Conservation (phyloP, 2,329 filamentous ascomycete species). For the Cercospora sesami region DNA sequence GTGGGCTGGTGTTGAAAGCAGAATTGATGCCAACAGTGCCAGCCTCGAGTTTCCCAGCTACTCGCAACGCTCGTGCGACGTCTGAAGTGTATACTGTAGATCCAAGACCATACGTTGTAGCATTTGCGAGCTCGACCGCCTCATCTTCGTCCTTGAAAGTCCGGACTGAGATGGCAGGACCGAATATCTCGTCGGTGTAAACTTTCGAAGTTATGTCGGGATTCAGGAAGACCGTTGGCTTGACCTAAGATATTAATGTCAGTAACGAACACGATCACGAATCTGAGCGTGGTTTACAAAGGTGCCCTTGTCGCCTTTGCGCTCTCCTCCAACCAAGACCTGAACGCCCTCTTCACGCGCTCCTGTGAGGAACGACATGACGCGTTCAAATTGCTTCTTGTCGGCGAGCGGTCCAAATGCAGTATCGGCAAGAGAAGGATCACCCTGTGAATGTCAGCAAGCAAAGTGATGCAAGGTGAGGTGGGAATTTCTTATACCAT, state of each 20-base stretch:
- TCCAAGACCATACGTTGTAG: slow-evolving; percentile 61
- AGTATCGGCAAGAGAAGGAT: slow-evolving; percentile 52
- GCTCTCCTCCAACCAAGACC: slow-evolving; percentile 28
- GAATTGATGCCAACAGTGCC: slow-evolving; percentile 71
- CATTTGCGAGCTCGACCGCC: slow-evolving; percentile 55
- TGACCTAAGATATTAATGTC: not conserved
- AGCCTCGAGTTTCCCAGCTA: slow-evolving; percentile 56
- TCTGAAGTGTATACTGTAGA: slow-evolving; percentile 62
- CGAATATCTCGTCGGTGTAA: slow-evolving; percentile 63
- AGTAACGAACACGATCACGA: not conserved
- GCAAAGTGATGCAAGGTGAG: not conserved
- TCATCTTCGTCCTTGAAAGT: slow-evolving; percentile 60
- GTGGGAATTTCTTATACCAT: slow-evolving; percentile 40
- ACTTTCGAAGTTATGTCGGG: slow-evolving; percentile 43
- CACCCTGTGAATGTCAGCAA: slow-evolving; percentile 46
- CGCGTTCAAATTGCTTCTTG: slow-evolving; percentile 23
- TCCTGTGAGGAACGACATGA: slow-evolving; percentile 35
- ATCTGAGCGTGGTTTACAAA: slow-evolving; percentile 5
- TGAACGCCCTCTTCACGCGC: slow-evolving; percentile 27
- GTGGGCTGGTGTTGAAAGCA: slow-evolving; percentile 42
- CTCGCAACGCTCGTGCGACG: slow-evolving; percentile 57
- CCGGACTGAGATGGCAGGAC: slow-evolving; percentile 61
- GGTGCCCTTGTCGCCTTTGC: slow-evolving; percentile 39
- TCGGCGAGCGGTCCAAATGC: slow-evolving; percentile 5
- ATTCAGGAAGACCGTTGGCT: slow-evolving; percentile 12